Base-by-base conservation (phyloP, 176 grass and related monocot species). In the Oropetium thomaeum region DNA sequence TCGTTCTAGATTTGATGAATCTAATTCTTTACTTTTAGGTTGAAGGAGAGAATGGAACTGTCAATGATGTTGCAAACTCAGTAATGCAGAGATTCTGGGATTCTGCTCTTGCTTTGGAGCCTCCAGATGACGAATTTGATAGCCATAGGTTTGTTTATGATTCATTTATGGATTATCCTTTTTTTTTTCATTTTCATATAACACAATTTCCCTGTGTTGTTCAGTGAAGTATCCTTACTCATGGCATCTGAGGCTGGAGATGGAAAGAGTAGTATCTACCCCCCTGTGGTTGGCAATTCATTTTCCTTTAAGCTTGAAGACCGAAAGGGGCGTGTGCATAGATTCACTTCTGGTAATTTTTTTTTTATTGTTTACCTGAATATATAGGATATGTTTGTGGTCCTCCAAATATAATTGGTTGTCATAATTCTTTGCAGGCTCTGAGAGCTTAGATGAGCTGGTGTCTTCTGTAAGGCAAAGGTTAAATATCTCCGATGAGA, bases 61-160 rank as follows among this genome's bases (percentile, higher is more conserved):
- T 76, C 73, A 99, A 95, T 92, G 89, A 92, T 58, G 86, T 92
- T 15, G 92, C 92, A 77, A 99, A 92, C 79, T 90, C 96, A 51
- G 84, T 95, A 76, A 88, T 95, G 91, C 91, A 99, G 48, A 92
- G 90, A 77, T 99, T 99, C 67, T 95, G 96, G 96, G 96, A 99
- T 64, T 99, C 96, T 71, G 80, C 96, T 55, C 89, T 99, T 92
- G 87, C 91, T 86, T 87, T 95, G 76, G 96, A 99, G 33, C 82
- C 89, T 77, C 82, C 87, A 70, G 92, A 95, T 62, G 88, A 92
- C 19, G 96, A 92, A 73, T 79, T 81, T 53, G 96, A 95, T 70
- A 95, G 67, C 22, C 89, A 76, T 65, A 99, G 96, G 96, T 95
- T 65, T 5, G 78, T 69, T 62, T 53, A 42, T 58, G 66, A 26